These are phyloP conservation scores for Pyrenula aspistea DNA, from an alignment of 495 filamentous ascomycete species.

Conservation along the genomic window DNA sequence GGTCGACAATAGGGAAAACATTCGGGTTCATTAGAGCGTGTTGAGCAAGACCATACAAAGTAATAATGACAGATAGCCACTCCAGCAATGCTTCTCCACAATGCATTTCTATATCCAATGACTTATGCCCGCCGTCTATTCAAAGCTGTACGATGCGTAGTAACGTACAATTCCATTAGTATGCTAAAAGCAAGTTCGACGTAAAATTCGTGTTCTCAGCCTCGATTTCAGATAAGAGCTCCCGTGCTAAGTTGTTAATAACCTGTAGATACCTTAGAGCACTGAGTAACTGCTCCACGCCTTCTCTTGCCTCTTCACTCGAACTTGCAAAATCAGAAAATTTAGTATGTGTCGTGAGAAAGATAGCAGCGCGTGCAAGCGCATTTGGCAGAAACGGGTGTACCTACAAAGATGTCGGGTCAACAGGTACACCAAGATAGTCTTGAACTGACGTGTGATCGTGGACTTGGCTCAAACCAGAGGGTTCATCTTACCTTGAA, in stretches of 20 bases:
- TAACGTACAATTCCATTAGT: not conserved
- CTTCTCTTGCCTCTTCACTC: not conserved
- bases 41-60: too few species aligned
- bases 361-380: constrained; percentile 6
- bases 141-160: too few species aligned
- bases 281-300: not conserved
- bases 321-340: not conserved
- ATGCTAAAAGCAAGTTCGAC: not conserved
- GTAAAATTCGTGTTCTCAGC: not conserved
- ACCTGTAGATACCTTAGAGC: not conserved
- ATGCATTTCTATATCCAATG: too few species aligned
- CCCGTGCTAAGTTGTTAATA: not conserved
- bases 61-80: too few species aligned
- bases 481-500: not conserved
- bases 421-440: not conserved
- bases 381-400: constrained; percentile 7
- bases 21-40: too few species aligned
- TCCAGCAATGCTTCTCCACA: too few species aligned
- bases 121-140: too few species aligned
- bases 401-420: not conserved
- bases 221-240: not conserved
- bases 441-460: not conserved
- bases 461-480: not conserved
- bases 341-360: not conserved
- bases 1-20: too few species aligned